These are phyloP conservation scores for Clonostachys sp. DNA, from an alignment of 2,329 filamentous ascomycete genomes.

Conservation along the genomic window DNA sequence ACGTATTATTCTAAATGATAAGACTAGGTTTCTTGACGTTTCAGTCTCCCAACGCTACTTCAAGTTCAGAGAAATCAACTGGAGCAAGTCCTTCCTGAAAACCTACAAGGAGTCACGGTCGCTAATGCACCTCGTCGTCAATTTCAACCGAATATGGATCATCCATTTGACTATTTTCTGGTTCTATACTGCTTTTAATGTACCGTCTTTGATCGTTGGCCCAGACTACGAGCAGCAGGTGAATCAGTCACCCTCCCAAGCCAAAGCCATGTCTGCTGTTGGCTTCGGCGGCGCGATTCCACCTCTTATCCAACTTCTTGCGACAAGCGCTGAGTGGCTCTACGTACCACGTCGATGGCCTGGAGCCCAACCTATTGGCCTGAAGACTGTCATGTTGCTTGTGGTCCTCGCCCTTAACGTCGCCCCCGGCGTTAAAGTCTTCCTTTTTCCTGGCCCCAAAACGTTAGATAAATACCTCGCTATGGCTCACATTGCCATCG, in stretches of 20 bases:
- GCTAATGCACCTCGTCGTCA: slow-evolving; percentile 94
- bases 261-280: slow-evolving; percentile 76
- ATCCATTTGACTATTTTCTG: slow-evolving; percentile 93
- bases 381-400: slow-evolving; percentile 80
- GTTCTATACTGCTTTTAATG: slow-evolving; percentile 95
- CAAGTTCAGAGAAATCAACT: slow-evolving; percentile 88
- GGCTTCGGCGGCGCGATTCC: slow-evolving; percentile 82
- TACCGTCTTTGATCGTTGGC: slow-evolving; percentile 76
- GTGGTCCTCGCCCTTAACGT: slow-evolving; percentile 77
- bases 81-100: slow-evolving; percentile 99
- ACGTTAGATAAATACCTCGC: slow-evolving; percentile 65
- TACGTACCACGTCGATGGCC: slow-evolving; percentile 95
- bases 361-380: slow-evolving; percentile 92
- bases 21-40: slow-evolving; percentile 87
- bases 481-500: slow-evolving; percentile 91
- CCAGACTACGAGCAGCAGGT: slow-evolving; percentile 74
- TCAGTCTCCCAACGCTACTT: slow-evolving; percentile 83
- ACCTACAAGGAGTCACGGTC: slow-evolving; percentile 97
- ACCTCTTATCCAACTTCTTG: slow-evolving; percentile 81
- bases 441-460: slow-evolving; percentile 45
- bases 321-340: slow-evolving; percentile 85
- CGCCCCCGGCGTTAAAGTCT: slow-evolving; percentile 82
- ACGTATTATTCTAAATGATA: slow-evolving; percentile 87
- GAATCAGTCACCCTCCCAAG: slow-evolving; percentile 67
- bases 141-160: slow-evolving; percentile 99